Base-by-base conservation (phyloP, 176 grass and related monocot species). In the Ensete ventricosum region DNA sequence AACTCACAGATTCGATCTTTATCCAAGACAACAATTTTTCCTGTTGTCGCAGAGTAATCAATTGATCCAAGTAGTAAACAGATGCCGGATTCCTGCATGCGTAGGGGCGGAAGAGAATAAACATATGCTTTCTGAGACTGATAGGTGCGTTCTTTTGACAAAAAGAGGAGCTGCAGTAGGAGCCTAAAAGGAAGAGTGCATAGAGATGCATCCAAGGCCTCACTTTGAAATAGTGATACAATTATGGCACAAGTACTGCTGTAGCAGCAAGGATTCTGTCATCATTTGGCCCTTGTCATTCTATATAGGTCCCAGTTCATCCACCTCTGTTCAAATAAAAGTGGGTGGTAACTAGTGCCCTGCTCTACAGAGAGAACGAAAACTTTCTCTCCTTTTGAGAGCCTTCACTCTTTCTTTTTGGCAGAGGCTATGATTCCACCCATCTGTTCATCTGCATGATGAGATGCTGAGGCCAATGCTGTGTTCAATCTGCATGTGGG, bases 381-480 rank as follows among this genome's bases (percentile, higher is more conserved):
- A 53, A 53, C 77, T 79, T 79, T 79, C 77, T 79, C 77, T 79
- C 68, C 77, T 79, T 79, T 79, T 70, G 50, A 79, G 52, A 29
- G 22, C 8, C 9, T 20, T 59, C 55, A 19, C 69, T 79, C 67
- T 71, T n/a, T 67, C 52, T 53, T 52, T 67, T 9, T 53, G 52
- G 52, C 54, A 55, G 11, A 60, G 66, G 55, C 65, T 70, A 79
- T 79, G 52, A 79, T 79, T 71, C 65, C 27, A 79, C 65, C 65
- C 77, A 79, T 78, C 24, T 22, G 76, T 68, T 78, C 14, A 54
- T n/a, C 9, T 79, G 9, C 10, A 13, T 59, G 53, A 1, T 21
- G 60, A 21, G 29, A 10, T 51, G 25, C 2, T 76, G 34, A 43
- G 34, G 58, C 21, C 11, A 20, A 24, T 50, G 52, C 26, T 50